Conservation (phyloP, 2,329 filamentous ascomycete species). For the Diaporthe ilicicola region DNA sequence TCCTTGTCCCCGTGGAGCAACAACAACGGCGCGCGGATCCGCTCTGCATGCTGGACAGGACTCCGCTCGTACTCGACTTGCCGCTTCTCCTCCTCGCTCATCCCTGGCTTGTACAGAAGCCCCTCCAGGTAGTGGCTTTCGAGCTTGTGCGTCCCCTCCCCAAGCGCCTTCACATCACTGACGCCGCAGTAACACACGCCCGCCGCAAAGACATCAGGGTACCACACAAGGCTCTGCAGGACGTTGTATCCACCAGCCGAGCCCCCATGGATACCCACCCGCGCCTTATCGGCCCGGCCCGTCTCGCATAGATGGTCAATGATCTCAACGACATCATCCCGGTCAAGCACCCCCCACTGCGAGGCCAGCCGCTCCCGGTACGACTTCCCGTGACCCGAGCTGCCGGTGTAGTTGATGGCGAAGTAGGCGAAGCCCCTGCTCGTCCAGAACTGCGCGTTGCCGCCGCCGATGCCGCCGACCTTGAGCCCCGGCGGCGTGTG, state of each 20-base stretch:
- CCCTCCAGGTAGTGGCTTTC: constrained; percentile 60
- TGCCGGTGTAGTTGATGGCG: constrained; percentile 61
- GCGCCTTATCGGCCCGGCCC: constrained; percentile 46
- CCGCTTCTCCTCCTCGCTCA: constrained; percentile 49
- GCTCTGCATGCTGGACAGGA: constrained; percentile 56
- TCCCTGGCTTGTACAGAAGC: constrained; percentile 49
- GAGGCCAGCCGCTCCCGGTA: constrained; percentile 59
- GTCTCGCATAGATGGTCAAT: constrained; percentile 51
- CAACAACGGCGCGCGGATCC: constrained; percentile 59
- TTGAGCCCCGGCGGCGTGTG: constrained; percentile 53
- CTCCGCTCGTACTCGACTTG: constrained; percentile 55
- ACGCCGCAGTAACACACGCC: constrained; percentile 61
- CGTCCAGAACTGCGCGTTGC: constrained; percentile 59
- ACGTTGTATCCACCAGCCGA: constrained; percentile 65
- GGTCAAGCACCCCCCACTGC: constrained; percentile 60
- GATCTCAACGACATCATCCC: constrained; percentile 57
- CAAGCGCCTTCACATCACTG: constrained; percentile 56
- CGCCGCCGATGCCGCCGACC: constrained; percentile 38
- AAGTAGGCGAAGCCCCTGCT: constrained; percentile 62
- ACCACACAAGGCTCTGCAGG: constrained; percentile 55
- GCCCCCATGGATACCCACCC: constrained; percentile 58
- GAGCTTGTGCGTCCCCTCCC: constrained; percentile 62
- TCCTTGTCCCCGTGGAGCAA: constrained; percentile 66
- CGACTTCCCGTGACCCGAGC: constrained; percentile 57
- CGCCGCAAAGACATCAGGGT: constrained; percentile 56